Evolutionary conservation across 1,284 basidiomycete genomes (phyloP).

Genomic region (Boletus mariae): DNA sequence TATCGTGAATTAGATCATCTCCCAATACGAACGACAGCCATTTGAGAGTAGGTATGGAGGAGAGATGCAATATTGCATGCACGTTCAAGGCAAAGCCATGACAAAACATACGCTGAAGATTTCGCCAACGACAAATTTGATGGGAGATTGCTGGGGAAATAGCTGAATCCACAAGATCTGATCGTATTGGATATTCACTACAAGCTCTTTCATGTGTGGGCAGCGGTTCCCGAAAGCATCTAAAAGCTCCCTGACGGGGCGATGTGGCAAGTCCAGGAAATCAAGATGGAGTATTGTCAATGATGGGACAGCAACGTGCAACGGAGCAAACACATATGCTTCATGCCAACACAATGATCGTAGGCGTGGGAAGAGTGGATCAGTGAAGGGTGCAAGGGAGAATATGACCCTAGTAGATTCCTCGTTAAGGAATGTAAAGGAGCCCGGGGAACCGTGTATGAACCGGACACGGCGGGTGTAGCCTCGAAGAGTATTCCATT

Average conservation of each 20-base stretch:
- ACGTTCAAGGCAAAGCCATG: background rate
- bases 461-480: background rate
- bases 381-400: background rate
- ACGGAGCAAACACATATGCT: background rate
- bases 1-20: background rate
- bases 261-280: background rate
- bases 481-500: background rate
- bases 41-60: background rate
- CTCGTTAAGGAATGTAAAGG: background rate
- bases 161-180: background rate
- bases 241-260: background rate
- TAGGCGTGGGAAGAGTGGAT: background rate
- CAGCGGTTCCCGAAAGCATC: background rate
- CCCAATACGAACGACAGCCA: background rate
- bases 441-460: background rate
- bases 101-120: background rate
- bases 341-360: background rate
- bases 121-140: background rate
- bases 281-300: background rate
- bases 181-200: background rate
- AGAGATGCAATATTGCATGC: background rate
- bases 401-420: background rate
- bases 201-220: background rate
- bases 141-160: background rate
- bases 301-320: background rate